These are phyloP conservation scores for Cyclostephanos invisitatus DNA, from an alignment of 108 stramenopile species.

Conservation along the genomic window DNA sequence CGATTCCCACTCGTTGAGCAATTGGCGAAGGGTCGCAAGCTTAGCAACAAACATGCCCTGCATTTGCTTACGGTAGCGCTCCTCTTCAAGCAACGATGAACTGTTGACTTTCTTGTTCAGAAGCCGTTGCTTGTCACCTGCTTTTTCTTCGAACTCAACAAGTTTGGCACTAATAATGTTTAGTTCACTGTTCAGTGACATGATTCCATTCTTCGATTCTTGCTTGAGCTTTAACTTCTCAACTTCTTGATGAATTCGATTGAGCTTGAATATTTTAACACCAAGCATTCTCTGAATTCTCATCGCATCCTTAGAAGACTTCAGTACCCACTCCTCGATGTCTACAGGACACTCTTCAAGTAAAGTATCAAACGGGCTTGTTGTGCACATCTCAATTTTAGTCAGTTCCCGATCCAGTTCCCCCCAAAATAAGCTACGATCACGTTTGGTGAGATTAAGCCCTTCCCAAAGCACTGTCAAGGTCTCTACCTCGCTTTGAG, in stretches of 20 bases:
- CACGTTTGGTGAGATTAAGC: slow-evolving; percentile 52
- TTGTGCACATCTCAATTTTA: slow-evolving; percentile 14
- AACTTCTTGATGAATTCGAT: slow-evolving; percentile 77
- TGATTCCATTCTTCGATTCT: slow-evolving; percentile 76
- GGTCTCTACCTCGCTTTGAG: slow-evolving; percentile 84
- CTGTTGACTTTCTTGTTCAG: slow-evolving; percentile 73
- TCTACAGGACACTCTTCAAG: slow-evolving; percentile 25
- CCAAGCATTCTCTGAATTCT: slow-evolving; percentile 49
- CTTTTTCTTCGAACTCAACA: slow-evolving; percentile 71
- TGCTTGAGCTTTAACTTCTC: slow-evolving; percentile 71
- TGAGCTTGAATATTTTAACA: slow-evolving; percentile 61
- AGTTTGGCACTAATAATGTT: slow-evolving; percentile 73
- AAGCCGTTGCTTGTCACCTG: slow-evolving; percentile 70
- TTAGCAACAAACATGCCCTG: slow-evolving; percentile 71
- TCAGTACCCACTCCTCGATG: slow-evolving; percentile 70
- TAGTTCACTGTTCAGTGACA: slow-evolving; percentile 80
- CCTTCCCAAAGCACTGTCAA: slow-evolving; percentile 88
- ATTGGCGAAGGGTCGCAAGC: slow-evolving; percentile 56
- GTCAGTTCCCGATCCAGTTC: slow-evolving; percentile 43
- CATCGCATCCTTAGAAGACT: slow-evolving; percentile 42
- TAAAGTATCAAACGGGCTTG: slow-evolving; percentile 47
- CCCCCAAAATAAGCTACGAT: slow-evolving; percentile 75
- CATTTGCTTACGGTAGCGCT: slow-evolving; percentile 84
- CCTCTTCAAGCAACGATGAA: slow-evolving; percentile 68
- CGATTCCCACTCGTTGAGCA: slow-evolving; percentile 64